These are phyloP conservation scores for Echium plantagineum DNA, from an alignment of 257 asterid species.

Conservation along the genomic window DNA sequence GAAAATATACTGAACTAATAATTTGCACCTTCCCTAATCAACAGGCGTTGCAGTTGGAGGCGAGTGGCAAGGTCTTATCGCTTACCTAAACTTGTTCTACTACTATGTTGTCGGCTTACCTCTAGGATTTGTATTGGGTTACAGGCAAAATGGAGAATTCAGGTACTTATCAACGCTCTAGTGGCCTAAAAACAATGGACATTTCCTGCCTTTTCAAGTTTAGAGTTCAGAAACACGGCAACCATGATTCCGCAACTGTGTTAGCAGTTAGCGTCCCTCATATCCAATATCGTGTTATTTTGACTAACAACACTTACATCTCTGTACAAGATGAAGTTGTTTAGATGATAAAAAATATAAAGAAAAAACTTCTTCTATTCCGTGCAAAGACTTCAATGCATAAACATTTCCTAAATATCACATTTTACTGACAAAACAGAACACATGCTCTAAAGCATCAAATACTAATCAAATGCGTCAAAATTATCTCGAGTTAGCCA, in stretches of 20 bases:
- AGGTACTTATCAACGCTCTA: conserved; percentile 26
- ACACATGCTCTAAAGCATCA: too few relatives aligned
- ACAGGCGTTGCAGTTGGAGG: conserved; percentile 98
- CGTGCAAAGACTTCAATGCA: too few relatives aligned
- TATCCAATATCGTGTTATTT: not conserved
- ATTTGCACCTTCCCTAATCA: not conserved
- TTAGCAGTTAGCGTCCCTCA: not conserved
- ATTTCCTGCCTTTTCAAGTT: too few relatives aligned
- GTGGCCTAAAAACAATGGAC: not conserved
- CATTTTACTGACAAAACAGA: too few relatives aligned
- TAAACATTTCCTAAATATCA: too few relatives aligned
- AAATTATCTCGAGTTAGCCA: too few relatives aligned
- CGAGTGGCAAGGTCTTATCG: conserved; percentile 96
- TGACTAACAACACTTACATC: not conserved
- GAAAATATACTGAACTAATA: not conserved
- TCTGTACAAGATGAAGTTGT: not conserved
- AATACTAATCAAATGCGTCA: too few relatives aligned
- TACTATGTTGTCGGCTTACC: conserved; percentile 77
- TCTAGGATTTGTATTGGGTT: conserved; percentile 66
- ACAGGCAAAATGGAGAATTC: conserved; percentile 63
- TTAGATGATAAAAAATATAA: too few relatives aligned
- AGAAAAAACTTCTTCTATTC: too few relatives aligned
- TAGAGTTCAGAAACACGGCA: too few relatives aligned
- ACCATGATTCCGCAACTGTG: too few relatives aligned
- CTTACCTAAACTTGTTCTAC: conserved; percentile 67